These are phyloP conservation scores for Agaricus subrufescens DNA, from an alignment of 768 basidiomycete genomes.

Conservation along the genomic window DNA sequence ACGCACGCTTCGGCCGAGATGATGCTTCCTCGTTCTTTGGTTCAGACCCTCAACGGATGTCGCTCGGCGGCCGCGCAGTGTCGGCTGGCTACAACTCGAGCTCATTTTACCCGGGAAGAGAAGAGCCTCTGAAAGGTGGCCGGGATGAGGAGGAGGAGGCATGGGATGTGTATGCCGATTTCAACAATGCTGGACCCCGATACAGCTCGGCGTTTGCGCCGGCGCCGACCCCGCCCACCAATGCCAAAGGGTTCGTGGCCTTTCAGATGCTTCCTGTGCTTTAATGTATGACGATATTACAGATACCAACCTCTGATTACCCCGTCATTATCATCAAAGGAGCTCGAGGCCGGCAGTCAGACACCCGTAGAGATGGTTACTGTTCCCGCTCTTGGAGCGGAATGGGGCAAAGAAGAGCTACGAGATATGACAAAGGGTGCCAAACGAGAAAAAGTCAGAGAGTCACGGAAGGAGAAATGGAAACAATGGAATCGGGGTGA, in stretches of 20 bases:
- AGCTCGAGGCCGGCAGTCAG: conserved; percentile 24
- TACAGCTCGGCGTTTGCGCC: conserved; percentile 62
- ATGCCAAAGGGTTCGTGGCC: conserved; percentile 37
- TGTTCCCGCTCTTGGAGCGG: conserved; percentile 85
- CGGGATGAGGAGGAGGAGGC: conserved; percentile 62
- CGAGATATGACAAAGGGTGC: conserved; percentile 71
- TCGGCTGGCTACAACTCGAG: conserved; percentile 72
- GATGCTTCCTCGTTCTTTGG: conserved; percentile 73
- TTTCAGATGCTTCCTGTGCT: not conserved
- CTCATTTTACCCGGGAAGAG: conserved; percentile 62
- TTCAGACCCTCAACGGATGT: conserved; percentile 32
- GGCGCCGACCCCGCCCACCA: conserved; percentile 26
- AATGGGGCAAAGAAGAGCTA: conserved; percentile 83
- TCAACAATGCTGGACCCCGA: conserved; percentile 79
- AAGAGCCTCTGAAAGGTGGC: conserved; percentile 77
- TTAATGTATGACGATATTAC: conserved; percentile 1
- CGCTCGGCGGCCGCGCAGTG: conserved; percentile 33
- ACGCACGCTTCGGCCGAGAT: conserved; percentile 37
- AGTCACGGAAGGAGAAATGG: conserved; percentile 55
- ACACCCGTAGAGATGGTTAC: conserved; percentile 84
- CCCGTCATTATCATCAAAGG: conserved; percentile 29
- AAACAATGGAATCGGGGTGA: conserved; percentile 76
- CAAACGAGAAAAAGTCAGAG: conserved; percentile 55
- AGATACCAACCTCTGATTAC: conserved; percentile 44
- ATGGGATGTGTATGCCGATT: conserved; percentile 87